These are phyloP conservation scores for Cyphellophora attinorum DNA, from an alignment of 2,329 filamentous ascomycete species.

Conservation along the genomic window DNA sequence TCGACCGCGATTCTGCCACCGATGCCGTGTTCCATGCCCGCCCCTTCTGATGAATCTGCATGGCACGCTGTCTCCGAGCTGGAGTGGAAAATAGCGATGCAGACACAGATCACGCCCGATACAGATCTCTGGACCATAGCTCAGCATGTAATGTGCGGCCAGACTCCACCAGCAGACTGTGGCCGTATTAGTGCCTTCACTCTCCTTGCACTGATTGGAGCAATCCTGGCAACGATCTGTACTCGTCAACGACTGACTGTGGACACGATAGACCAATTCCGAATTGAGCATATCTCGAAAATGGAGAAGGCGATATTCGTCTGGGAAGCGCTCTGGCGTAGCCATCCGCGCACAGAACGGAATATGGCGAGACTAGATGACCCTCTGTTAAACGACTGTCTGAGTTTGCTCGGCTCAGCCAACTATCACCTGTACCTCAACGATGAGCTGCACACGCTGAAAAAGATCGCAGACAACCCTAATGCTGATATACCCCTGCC, in stretches of 20 bases:
- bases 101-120: neutral
- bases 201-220: slow-evolving; percentile 4
- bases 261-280: neutral
- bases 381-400: slow-evolving; percentile 6
- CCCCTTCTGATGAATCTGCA: slow-evolving; percentile 4
- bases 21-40: slow-evolving; percentile 2
- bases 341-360: slow-evolving; percentile 5
- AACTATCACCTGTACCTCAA: slow-evolving; percentile 8
- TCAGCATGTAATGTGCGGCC: slow-evolving; percentile 1
- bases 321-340: slow-evolving; percentile 7
- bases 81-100: slow-evolving; percentile 3
- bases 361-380: slow-evolving; percentile 2
- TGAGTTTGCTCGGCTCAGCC: slow-evolving; percentile 6
- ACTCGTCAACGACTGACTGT: slow-evolving; percentile 2
- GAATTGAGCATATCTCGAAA: neutral
- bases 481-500: neutral
- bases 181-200: slow-evolving; percentile 5
- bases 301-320: slow-evolving; percentile 3
- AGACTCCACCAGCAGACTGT: neutral
- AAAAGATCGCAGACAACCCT: slow-evolving; percentile 5
- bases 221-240: slow-evolving; percentile 3
- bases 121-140: slow-evolving; percentile 5
- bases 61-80: slow-evolving; percentile 6
- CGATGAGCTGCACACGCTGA: slow-evolving; percentile 4
- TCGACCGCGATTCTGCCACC: slow-evolving; percentile 3